Evolutionary conservation across 2,329 filamentous ascomycete genomes (phyloP).

Genomic region (Chalaropsis ovoidea): DNA sequence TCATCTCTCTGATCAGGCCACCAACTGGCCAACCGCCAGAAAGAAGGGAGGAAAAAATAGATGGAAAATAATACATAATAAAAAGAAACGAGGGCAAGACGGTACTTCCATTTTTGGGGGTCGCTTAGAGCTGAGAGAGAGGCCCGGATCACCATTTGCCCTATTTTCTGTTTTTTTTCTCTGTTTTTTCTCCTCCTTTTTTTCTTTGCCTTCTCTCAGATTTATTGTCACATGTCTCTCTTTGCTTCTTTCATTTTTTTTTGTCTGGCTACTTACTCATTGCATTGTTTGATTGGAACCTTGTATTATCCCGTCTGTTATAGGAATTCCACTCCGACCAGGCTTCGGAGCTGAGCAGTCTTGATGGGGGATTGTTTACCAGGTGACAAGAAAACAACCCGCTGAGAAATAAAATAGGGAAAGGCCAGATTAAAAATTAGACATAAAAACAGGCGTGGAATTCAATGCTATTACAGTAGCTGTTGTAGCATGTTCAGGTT

Average conservation of each 20-base stretch:
- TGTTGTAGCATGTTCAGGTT: constrained; percentile 9
- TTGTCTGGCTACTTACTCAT: not conserved
- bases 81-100: not conserved
- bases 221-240: not conserved
- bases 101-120: not conserved
- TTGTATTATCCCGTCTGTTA: not conserved
- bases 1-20: too few species aligned
- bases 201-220: not conserved
- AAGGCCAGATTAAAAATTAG: not conserved
- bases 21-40: not conserved
- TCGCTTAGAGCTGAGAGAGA: constrained; percentile 9
- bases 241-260: not conserved
- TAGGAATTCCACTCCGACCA: constrained; percentile 1
- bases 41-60: not conserved
- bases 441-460: not conserved
- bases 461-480: not conserved
- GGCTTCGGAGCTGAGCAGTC: constrained; percentile 13
- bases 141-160: not conserved
- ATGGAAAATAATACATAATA: not conserved
- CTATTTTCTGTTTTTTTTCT: too few species aligned
- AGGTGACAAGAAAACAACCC: not conserved
- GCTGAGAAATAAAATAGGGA: not conserved
- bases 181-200: not conserved
- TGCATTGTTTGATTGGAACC: constrained; percentile 9
- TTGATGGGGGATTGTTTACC: not conserved